These are phyloP conservation scores for Mortierella sp. DNA, from an alignment of 371 early-diverging fungal genomes.

Conservation along the genomic window DNA sequence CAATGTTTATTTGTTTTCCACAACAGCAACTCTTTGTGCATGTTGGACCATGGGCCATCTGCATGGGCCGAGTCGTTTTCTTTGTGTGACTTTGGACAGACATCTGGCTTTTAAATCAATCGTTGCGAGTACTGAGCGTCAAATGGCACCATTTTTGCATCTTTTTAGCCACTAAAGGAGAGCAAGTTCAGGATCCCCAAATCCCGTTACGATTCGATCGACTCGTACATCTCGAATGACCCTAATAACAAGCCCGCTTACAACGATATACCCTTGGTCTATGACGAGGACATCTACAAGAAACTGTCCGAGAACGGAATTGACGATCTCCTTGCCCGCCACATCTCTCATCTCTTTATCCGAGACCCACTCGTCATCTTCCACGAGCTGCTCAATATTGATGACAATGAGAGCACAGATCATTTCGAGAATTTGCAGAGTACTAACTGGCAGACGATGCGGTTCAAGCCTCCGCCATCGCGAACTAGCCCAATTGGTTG, in stretches of 20 bases:
- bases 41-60: not conserved
- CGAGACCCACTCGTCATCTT: slow-evolving; percentile 98
- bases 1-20: too few relatives aligned
- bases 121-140: slow-evolving; percentile 20
- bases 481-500: slow-evolving; percentile 92
- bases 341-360: slow-evolving; percentile 97
- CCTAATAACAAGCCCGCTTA: slow-evolving; percentile 86
- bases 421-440: slow-evolving; percentile 99
- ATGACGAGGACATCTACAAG: slow-evolving; percentile 83
- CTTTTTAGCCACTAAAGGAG: slow-evolving; percentile 71
- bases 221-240: slow-evolving; percentile 89
- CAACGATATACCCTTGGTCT: slow-evolving; percentile 92
- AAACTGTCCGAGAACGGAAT: slow-evolving; percentile 77
- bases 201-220: slow-evolving; percentile 97
- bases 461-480: slow-evolving; percentile 97
- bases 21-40: not conserved
- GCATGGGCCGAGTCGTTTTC: not conserved
- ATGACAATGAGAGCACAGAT: slow-evolving; percentile 90
- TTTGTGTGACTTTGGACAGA: slow-evolving; percentile 7
- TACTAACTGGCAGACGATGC: slow-evolving; percentile 99
- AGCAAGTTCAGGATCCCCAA: slow-evolving; percentile 88
- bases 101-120: slow-evolving; percentile 1
- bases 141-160: slow-evolving; percentile 53
- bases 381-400: slow-evolving; percentile 83
- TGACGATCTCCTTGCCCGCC: slow-evolving; percentile 92